Evolutionary conservation across 2,329 filamentous ascomycete species (phyloP), one percentile per base, ranked within the genome.

Genomic region (Diaporthe sp.): DNA sequence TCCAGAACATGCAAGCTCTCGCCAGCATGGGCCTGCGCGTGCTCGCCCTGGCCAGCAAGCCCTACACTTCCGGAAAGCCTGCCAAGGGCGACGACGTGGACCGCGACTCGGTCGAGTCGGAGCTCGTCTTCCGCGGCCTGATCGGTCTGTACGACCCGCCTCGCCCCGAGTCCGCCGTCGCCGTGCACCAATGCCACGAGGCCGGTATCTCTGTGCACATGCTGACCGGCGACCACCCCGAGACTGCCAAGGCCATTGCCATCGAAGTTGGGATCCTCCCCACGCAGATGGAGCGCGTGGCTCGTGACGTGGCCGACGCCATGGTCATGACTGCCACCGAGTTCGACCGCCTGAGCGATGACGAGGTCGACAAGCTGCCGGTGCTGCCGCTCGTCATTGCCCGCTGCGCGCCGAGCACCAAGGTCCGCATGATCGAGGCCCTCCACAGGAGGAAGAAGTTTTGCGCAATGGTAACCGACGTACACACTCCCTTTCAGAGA

Each of bases 341-440:
- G 77, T 93, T 94, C 74, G 92, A 94, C 77, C 87, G 87, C 45
- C 83, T 94, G 12, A 86, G 86, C 0, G 90, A 93, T 57, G 86
- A 87, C 0, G 86, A 93, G 77, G 89, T 94, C 25, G 92, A 94
- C 74, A 80, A 82, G 0, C 86, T 94, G 4, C 90, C 90, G 0
- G 86, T 91, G 10, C 82, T 94, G 2, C 92, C 92, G 1, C 84
- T 93, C 3, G 92, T 94, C 2, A 90, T 94, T 54, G 92, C 92
- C 38, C 88, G 92, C n/a, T 94, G 92, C 79, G 90, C 92, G 1
- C 92, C 93, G 0, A 88, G 89, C 35, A 94, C 92, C 4, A 94
- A 94, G 80, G 92, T 93, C 13, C 89, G 92, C 57, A 94, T 94
- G 92, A 93, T 94, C 73, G 91, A 93, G 74, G 92, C 92, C n/a